Conservation (phyloP, 2,329 filamentous ascomycete genomes). For the Epichloe scottii region DNA sequence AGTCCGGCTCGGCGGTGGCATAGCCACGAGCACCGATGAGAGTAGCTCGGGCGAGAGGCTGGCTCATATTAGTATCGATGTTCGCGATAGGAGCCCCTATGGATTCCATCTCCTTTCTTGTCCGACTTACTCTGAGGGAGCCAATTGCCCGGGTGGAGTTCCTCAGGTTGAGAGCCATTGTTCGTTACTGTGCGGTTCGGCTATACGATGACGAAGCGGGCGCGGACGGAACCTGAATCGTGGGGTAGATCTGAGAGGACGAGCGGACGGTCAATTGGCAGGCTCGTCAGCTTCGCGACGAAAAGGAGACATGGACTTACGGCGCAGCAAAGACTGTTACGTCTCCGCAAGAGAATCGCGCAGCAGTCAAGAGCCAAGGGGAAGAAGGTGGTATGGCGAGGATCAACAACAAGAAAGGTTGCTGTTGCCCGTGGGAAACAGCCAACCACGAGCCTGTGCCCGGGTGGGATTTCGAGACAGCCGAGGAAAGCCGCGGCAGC, state of each 20-base stretch:
- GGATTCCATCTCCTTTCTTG: neutral
- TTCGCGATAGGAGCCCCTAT: neutral
- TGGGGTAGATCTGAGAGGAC: conserved; percentile 1
- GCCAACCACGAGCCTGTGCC: neutral
- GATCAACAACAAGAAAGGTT: neutral
- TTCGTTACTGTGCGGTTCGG: conserved; percentile 8
- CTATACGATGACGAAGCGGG: conserved; percentile 1
- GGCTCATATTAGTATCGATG: neutral
- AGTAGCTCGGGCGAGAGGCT: conserved; percentile 15
- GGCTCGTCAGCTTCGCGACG: neutral
- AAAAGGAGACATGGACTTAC: neutral
- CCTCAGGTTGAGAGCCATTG: conserved; percentile 54
- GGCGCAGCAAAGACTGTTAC: neutral
- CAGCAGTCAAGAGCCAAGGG: neutral
- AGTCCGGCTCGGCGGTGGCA: conserved; percentile 69
- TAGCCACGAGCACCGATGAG: conserved; percentile 40
- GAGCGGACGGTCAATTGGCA: conserved; percentile 1
- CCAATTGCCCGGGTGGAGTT: conserved; percentile 50
- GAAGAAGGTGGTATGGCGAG: no score
- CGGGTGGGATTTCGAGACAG: conserved; percentile 11
- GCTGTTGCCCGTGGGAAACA: neutral
- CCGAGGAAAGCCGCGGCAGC: conserved; percentile 22
- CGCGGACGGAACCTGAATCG: conserved; percentile 1
- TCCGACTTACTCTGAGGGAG: conserved; percentile 46
- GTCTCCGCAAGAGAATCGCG: neutral